Base-by-base conservation (phyloP, 75 land plant genomes). In the Cunninghamia lanceolata region DNA sequence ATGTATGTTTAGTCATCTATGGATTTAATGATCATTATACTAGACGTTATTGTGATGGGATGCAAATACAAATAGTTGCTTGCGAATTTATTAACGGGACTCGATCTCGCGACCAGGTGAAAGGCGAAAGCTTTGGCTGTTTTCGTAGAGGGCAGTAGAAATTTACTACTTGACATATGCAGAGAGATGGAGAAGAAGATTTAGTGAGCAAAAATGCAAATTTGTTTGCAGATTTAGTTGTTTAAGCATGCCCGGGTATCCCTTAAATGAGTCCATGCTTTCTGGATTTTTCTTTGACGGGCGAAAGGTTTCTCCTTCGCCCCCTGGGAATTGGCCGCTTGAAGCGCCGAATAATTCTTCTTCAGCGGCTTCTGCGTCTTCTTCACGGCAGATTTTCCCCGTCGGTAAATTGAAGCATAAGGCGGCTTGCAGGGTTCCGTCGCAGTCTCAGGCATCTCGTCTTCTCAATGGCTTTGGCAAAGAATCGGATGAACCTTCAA, bases 221-320 rank as follows among this genome's bases (percentile, higher is more conserved):
- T 59, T 59, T 50, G 9, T 59, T 59, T 59, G 66, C 25, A 17
- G 66, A 59, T 59, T 59, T 21, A 32, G 74, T 10, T 10, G 32
- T 9, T 15, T 71, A 71, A 30, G 36, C 36, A 71, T 71, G 75
- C 75, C 75, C 75, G 75, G 75, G 13, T 71, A 32, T 30, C 75
- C 36, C 82, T 39, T 80, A 34, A 43, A 80, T 43, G 82, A 80
- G 46, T 80, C 82, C 46, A 80, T 80, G 82, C 82, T 39, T 34
- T 80, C 82, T 43, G 82, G 45, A 43, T 83, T 46, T 52, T 83
- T 83, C 16, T 83, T 83, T 19, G 84, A 83, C 39, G 63, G 21
- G 39, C 84, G 84, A 32, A 83, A 83, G 84, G 84, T 83, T n/a
- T 83, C 84, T 32, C 84, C 84, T 34, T 83, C 84, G 84, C 63